Base-by-base conservation (phyloP, 192 early-diverging fungal genomes). In the Linnemannia zychae region DNA sequence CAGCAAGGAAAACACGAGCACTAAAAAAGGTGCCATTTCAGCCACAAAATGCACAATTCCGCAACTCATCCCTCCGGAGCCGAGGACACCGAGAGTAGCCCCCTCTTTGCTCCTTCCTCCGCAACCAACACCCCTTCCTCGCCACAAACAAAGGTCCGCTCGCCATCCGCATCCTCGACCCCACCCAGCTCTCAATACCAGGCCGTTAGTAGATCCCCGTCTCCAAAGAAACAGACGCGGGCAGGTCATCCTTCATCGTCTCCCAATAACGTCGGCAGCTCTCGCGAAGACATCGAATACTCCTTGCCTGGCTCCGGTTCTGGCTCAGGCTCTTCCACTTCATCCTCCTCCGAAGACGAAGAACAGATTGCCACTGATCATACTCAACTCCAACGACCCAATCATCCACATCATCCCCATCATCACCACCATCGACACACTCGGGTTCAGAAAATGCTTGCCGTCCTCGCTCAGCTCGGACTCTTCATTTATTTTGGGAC, bases 401-500 rank as follows among this genome's bases (percentile, higher is more conserved):
- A 72, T 22, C 72, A 31, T 17, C 74, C 36, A 24, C 52, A 53
- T 28, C 67, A n/a, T 34, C 75, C 13, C 33, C 65, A 52, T 52
- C 66, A 44, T 11, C 76, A 77, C 34, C 76, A 77, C 15, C 67
- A 57, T 67, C 40, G 67, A 50, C 53, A 49, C 47, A 60, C 44
- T 22, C 72, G 31, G 34, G 7, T 70, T 15, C 47, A 71, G 38
- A 76, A 73, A 60, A 24, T 78, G 28, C 47, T 85, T 37, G 66
- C 77, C 31, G 40, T 60, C n/a, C 18, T 71, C 11, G 28, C 83
- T 67, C 83, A 85, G 37, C 67, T 79, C 0, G 83, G 83, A 4
- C 70, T 79, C 5, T 50, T 85, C 37, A 63, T 79, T 20, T 85
- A 67, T 48, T 85, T 85, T 34, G 83, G 83, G 13, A 44, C 74